Evolutionary conservation across 139 green algal genomes (phyloP).

Genomic region (Auxenochlorella pyrenoidosa): DNA sequence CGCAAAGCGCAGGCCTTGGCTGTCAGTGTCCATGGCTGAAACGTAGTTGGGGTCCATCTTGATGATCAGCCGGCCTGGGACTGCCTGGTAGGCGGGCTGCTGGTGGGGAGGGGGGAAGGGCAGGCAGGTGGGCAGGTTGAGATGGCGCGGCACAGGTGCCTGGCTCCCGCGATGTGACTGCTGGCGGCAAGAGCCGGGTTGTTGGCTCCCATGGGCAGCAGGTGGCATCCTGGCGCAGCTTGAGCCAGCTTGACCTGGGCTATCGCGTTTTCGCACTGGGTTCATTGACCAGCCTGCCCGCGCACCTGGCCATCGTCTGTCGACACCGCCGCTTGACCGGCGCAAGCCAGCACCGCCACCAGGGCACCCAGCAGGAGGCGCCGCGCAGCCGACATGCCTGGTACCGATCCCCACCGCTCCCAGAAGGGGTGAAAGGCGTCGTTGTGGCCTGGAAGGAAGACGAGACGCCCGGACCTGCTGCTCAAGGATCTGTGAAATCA

Average conservation of each 20-base stretch:
- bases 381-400: not conserved
- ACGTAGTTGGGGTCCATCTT: slow-evolving; percentile 8
- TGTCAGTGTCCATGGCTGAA: not conserved
- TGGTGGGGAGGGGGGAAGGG: not conserved
- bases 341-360: not conserved
- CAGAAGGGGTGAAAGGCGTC: too few species aligned
- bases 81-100: not conserved
- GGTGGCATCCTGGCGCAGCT: too few species aligned
- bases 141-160: not conserved
- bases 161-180: not conserved
- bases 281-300: not conserved
- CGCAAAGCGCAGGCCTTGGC: not conserved
- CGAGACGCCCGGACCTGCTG: too few species aligned
- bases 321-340: not conserved
- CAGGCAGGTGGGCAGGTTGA: not conserved
- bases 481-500: too few species aligned
- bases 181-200: not conserved
- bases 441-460: too few species aligned
- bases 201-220: too few species aligned
- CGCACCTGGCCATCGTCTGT: not conserved
- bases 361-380: not conserved
- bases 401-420: not conserved
- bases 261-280: too few species aligned
- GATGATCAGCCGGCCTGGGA: slow-evolving; percentile 16
- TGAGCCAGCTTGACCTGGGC: too few species aligned